Evolutionary conservation across 2,329 filamentous ascomycete genomes (phyloP).

Genomic region (Hansfordia pulvinata): DNA sequence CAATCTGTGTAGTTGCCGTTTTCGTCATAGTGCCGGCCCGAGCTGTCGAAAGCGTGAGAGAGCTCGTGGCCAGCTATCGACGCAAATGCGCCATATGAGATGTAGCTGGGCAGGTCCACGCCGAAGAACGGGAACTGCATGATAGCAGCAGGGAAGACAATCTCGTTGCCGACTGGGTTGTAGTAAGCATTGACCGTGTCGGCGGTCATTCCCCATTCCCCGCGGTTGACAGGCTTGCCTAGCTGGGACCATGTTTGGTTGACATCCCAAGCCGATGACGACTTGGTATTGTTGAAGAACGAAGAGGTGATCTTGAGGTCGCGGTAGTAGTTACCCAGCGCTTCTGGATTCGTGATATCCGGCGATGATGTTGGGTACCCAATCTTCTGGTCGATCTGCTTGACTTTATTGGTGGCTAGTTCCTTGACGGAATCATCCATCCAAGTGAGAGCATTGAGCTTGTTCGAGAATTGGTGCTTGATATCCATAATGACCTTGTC

Average conservation of each 20-base stretch:
- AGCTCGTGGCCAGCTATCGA: slow-evolving; percentile 51
- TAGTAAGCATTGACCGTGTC: slow-evolving; percentile 51
- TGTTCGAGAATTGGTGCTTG: slow-evolving; percentile 46
- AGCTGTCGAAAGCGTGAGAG: slow-evolving; percentile 53
- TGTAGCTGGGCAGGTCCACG: slow-evolving; percentile 34
- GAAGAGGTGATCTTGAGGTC: slow-evolving; percentile 32
- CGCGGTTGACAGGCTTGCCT: slow-evolving; percentile 43
- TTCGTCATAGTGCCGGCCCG: slow-evolving; percentile 47
- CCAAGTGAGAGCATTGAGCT: slow-evolving; percentile 28
- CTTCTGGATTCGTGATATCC: slow-evolving; percentile 40
- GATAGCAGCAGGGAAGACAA: slow-evolving; percentile 52
- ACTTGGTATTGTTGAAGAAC: slow-evolving; percentile 43
- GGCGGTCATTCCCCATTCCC: slow-evolving; percentile 46
- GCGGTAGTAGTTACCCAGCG: slow-evolving; percentile 38
- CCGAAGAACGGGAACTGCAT: slow-evolving; percentile 53
- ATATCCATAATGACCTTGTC: slow-evolving; percentile 60
- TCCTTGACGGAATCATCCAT: slow-evolving; percentile 49
- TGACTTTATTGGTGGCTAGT: slow-evolving; percentile 45
- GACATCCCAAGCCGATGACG: slow-evolving; percentile 29
- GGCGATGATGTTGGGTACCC: slow-evolving; percentile 49
- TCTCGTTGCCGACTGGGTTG: slow-evolving; percentile 47
- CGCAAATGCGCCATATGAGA: slow-evolving; percentile 48
- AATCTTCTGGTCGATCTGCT: slow-evolving; percentile 51
- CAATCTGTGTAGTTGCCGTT: slow-evolving; percentile 50
- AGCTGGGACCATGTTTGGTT: slow-evolving; percentile 38